phyloP scores from a whole-genome alignment of 176 grass and related monocot species.

The Secale cereale region DNA sequence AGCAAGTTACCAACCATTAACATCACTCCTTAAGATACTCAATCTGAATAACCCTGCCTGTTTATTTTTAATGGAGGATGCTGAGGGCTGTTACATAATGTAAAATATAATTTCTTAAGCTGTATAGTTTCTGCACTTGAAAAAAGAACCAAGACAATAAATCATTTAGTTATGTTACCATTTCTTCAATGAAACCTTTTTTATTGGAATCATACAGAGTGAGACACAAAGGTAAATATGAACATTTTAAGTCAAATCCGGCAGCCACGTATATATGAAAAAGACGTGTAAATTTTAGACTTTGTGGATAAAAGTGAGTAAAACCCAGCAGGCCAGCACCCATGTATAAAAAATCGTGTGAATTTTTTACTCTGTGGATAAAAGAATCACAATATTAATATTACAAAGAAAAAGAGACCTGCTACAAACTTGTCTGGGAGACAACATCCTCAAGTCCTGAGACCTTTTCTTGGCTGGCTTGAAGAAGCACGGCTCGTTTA shows the following conservation, averaged over 20 bases:
- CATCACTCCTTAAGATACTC: not conserved
- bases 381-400: constrained; percentile 36
- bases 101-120: not conserved
- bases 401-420: constrained; percentile 30
- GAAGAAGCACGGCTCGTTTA: constrained; percentile 72
- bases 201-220: not conserved
- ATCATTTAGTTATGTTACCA: not conserved
- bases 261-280: not conserved
- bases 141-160: not conserved
- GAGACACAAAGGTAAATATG: not conserved
- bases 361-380: constrained; percentile 24
- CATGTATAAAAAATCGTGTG: constrained; percentile 18
- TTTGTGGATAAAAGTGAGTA: constrained; percentile 16
- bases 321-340: constrained; percentile 2
- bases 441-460: constrained; percentile 6
- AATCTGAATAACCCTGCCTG: not conserved
- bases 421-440: constrained; percentile 49
- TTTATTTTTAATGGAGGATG: constrained; percentile 8
- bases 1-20: not conserved
- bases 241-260: not conserved
- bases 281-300: constrained; percentile 26
- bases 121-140: not conserved
- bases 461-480: constrained; percentile 45
- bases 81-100: not conserved
- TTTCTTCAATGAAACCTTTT: not conserved